Evolutionary conservation across 371 early-diverging fungal genomes (phyloP), one percentile per base, ranked within the genome.

Genomic region (Mucor lusitanicus): DNA sequence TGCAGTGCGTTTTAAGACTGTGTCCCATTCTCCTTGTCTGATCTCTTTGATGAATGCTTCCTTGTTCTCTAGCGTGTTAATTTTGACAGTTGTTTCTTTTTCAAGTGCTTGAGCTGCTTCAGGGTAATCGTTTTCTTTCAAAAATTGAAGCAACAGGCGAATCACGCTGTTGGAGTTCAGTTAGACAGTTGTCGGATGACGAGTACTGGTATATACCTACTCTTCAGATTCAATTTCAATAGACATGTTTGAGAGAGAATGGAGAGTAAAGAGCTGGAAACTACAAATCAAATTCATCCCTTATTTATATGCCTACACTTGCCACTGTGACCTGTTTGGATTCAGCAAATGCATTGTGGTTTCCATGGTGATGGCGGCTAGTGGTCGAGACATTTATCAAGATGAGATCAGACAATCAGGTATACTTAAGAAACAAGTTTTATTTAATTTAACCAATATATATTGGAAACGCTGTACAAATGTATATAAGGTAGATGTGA

Each of bases 41-140:
- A 98, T 93, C 61, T 94, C 91, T 59, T 85, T 72, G 17, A 85
- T 84, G 66, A 98, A 95, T 0, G 77, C 60, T 30, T 91, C 91
- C 15, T 92, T 74, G 61, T 86, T 90, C 65, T 97, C 97, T 6
- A 97, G 91, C 0, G 95, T 91, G 77, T 95, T 95, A n/a, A 98
- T 79, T 1, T 87, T 78, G 17, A 94, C 83, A 5, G 84, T 81
- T 1, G 94, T 86, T 79, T 98, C 98, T 33, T 88, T 84, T 89
- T 97, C 93, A n/a, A 98, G 82, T 0, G 90, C 81, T 0, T 82
- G 77, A 7, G 95, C 85, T 3, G 95, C 87, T 27, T 87, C 82
- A 25, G 80, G 81, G 7, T 95, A 83, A 66, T 94, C 92, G 72
- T 95, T 93, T 71, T 97, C 98, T 66, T 93, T 93, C 30, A 96